Conservation (phyloP, 78 protist genomes). For the Anaeramoeba flamelloides region DNA sequence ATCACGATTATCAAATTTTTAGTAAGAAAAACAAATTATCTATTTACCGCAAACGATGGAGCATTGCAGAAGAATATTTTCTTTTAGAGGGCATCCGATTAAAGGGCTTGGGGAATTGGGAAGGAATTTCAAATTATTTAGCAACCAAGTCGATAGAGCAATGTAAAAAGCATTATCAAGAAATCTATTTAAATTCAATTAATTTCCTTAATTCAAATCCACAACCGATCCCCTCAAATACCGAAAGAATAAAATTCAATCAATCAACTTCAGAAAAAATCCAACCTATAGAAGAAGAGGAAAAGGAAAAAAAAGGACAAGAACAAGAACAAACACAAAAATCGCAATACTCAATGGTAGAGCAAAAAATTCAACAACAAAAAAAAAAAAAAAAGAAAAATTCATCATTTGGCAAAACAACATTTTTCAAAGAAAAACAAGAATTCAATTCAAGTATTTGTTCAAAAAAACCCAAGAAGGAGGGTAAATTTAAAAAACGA, state of each 20-base stretch:
- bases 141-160: constrained; percentile 25
- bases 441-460: too few relatives aligned
- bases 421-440: too few relatives aligned
- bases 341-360: not conserved
- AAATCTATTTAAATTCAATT: constrained; percentile 1
- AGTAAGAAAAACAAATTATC: not conserved
- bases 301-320: not conserved
- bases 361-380: not conserved
- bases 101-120: constrained; percentile 24
- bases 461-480: not conserved
- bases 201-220: constrained; percentile 9
- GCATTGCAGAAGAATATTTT: constrained; percentile 21
- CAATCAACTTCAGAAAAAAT: too few relatives aligned
- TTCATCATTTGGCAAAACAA: too few relatives aligned
- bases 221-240: not conserved
- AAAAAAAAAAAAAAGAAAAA: too few relatives aligned
- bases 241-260: too few relatives aligned
- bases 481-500: too few relatives aligned
- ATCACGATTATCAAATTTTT: not conserved
- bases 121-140: constrained; percentile 17
- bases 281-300: too few relatives aligned
- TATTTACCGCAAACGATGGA: constrained; percentile 2
- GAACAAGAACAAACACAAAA: not conserved
- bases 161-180: constrained; percentile 26
- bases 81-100: constrained; percentile 22